Base-by-base conservation (phyloP, 805 yeast species). In the Yarrowia sp. region DNA sequence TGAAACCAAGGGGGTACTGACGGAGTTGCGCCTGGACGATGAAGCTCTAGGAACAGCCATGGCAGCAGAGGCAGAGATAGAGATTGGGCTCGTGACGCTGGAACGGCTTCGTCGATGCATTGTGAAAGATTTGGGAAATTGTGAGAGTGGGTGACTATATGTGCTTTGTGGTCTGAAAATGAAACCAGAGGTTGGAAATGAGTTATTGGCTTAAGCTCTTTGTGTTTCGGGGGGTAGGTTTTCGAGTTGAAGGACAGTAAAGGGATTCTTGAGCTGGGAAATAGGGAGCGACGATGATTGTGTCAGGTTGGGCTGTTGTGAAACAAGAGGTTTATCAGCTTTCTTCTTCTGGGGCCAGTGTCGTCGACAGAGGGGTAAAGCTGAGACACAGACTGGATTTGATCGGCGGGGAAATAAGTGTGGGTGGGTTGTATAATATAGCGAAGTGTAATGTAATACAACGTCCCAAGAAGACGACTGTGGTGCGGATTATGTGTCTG, bases 341-440 rank as follows among this genome's bases (percentile, higher is more conserved):
- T n/a, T n/a, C 14, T 26, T 2, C 4, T 12, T 12, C 21, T 21
- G n/a, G 11, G 12, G 17, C 28, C 54, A 30, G 17, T 21, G 54
- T 48, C 54, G 54, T 48, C 54, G 38, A 48, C 54, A 48, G 54
- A 48, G 54, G 54, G 54, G 54, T 48, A 48, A 48, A 48, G 54
- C 38, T 48, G 54, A 48, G 54, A 48, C 54, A 48, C 54, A 26
- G 36, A 48, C 38, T 48, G 54, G 54, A 48, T 48, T 48, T 48
- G 54, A 48, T 48, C 54, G 54, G 54, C 54, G 54, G 54, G 54
- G 54, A 48, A 48, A 32, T 48, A 48, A 30, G 54, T 48, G 54
- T 32, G 54, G 36, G 35, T 44, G 36, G 30, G 24, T 43, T 16
- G 32, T 21, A 14, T 41, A 21, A 28, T 22, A n/a, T 43, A 16